Conservation (phyloP, 2,329 filamentous ascomycete genomes). For the Epichloe sibirici region DNA sequence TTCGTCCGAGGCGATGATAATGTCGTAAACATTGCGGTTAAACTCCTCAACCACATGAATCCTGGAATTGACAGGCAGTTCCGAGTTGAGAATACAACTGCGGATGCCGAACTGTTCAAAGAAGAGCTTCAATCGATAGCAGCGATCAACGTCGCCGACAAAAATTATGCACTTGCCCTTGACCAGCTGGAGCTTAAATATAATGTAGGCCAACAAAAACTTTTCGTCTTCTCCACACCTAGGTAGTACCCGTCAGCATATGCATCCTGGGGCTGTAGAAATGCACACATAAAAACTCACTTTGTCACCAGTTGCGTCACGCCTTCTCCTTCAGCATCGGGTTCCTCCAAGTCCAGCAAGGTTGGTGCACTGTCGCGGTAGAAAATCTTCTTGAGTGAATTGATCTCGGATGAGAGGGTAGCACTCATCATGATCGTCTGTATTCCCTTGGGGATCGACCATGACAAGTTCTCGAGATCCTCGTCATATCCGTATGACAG, state of each 20-base stretch:
- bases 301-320: slow-evolving; percentile 82
- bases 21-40: slow-evolving; percentile 93
- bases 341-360: slow-evolving; percentile 70
- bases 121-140: slow-evolving; percentile 87
- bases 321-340: slow-evolving; percentile 62
- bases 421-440: slow-evolving; percentile 93
- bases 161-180: slow-evolving; percentile 71
- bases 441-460: slow-evolving; percentile 67
- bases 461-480: slow-evolving; percentile 69
- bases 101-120: slow-evolving; percentile 94
- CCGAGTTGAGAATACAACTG: slow-evolving; percentile 86
- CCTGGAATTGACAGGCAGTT: slow-evolving; percentile 83
- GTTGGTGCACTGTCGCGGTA: slow-evolving; percentile 57
- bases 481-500: slow-evolving; percentile 90
- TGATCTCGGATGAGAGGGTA: slow-evolving; percentile 77
- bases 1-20: slow-evolving; percentile 92
- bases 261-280: not conserved
- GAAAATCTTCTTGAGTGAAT: slow-evolving; percentile 74
- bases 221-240: slow-evolving; percentile 95
- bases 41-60: slow-evolving; percentile 96
- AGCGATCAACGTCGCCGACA: slow-evolving; percentile 74
- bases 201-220: slow-evolving; percentile 82
- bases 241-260: slow-evolving; percentile 7
- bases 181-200: slow-evolving; percentile 88
- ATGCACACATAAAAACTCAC: slow-evolving; percentile 26